These are phyloP conservation scores for Hygrophoropsis aurantiaca DNA, from an alignment of 768 basidiomycete genomes.

Conservation along the genomic window DNA sequence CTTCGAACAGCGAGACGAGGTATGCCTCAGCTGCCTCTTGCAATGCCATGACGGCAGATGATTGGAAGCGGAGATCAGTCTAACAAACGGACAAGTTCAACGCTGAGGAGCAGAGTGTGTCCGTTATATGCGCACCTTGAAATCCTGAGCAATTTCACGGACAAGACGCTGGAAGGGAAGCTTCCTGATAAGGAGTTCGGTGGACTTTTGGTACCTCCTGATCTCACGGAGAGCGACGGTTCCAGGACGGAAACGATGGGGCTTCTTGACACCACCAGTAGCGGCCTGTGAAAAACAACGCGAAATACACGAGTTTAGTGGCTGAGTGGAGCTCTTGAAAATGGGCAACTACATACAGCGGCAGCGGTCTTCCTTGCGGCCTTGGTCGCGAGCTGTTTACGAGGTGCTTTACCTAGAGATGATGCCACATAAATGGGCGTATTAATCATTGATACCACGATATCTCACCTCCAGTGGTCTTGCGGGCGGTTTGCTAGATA, in stretches of 20 bases:
- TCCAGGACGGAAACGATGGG: conserved; percentile 94
- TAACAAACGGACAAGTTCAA: conserved; percentile 21
- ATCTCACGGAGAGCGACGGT: conserved; percentile 99
- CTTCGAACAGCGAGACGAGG: conserved; percentile 83
- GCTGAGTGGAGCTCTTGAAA: conserved; percentile 4
- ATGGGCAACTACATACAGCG: conserved; percentile 44
- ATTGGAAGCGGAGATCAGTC: conserved; percentile 95
- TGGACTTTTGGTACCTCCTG: conserved; percentile 97
- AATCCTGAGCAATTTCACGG: conserved; percentile 95
- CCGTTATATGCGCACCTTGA: conserved; percentile 61
- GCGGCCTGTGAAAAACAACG: conserved; percentile 48
- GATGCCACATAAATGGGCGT: conserved; percentile 19
- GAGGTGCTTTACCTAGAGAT: conserved; percentile 75
- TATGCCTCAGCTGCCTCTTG: conserved; percentile 93
- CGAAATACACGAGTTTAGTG: conserved; percentile 6
- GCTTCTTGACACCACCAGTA: conserved; percentile 99
- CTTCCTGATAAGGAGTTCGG: conserved; percentile 98
- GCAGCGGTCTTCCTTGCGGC: conserved; percentile 86
- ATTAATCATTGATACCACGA: conserved; percentile 14
- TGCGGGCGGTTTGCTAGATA: conserved; percentile 93
- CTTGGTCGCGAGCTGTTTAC: conserved; percentile 96
- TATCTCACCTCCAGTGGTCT: conserved; percentile 91
- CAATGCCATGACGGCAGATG: conserved; percentile 90
- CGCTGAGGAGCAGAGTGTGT: background rate
- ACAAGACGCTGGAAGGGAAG: conserved; percentile 99